Percentiles rank a stretch among this genome's conserved stretches.
Evolutionary conservation across 306 rosid species (phyloP).

Genomic region (Prunus campanulata): DNA sequence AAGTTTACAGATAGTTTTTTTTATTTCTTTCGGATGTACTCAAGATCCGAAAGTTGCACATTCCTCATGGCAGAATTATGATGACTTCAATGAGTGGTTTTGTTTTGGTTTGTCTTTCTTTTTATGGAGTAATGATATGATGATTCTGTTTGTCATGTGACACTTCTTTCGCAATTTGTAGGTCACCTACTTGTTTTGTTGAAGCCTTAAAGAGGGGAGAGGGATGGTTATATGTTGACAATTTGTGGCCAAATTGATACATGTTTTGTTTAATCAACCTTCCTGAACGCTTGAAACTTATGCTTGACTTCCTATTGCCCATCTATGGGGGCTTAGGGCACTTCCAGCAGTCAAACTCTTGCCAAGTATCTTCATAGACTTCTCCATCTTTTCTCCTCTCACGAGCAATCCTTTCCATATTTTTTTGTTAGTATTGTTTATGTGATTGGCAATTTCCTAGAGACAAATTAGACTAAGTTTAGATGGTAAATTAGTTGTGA

Average conservation of each 20-base stretch:
- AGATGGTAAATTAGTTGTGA: too few species aligned
- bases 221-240: constrained; percentile 52
- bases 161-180: constrained; percentile 39
- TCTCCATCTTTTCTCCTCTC: too few species aligned
- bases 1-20: too few species aligned
- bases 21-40: too few species aligned
- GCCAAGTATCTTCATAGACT: too few species aligned
- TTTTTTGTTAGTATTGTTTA: too few species aligned
- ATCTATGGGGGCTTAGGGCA: constrained; percentile 57
- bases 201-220: constrained; percentile 55
- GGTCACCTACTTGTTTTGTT: constrained; percentile 84
- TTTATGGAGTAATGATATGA: background rate
- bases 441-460: too few species aligned
- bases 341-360: too few species aligned
- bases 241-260: background rate
- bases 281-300: constrained; percentile 8
- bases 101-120: constrained; percentile 48
- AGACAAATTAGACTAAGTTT: too few species aligned
- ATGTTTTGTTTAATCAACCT: background rate
- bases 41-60: constrained; percentile 65
- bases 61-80: constrained; percentile 95
- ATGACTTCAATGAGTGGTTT: constrained; percentile 95
- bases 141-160: constrained; percentile 3
- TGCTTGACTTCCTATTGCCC: constrained; percentile 36
- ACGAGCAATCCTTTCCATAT: too few species aligned